Conservation (phyloP, 371 early-diverging fungal species). For the Mucor piriformis region DNA sequence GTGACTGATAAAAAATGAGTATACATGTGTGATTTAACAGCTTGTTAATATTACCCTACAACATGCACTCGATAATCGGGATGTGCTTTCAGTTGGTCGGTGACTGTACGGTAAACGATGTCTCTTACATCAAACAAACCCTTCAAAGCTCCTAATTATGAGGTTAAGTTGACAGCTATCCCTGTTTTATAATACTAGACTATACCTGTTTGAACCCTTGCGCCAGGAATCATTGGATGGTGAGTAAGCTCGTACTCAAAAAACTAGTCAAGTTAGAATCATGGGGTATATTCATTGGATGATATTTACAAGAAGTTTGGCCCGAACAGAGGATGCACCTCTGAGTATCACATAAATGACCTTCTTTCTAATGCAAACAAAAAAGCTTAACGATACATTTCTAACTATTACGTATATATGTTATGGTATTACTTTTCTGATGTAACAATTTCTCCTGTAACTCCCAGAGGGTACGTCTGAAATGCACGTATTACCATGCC, state of each 20-base stretch:
- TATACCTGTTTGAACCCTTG: constrained; percentile 20
- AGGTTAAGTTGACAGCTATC: neutral
- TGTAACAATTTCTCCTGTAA: constrained; percentile 13
- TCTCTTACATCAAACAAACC: constrained; percentile 11
- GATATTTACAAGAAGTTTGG: constrained; percentile 7
- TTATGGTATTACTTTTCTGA: constrained; percentile 22
- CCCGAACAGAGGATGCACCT: constrained; percentile 7
- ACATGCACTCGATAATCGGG: constrained; percentile 11
- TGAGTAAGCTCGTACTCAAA: neutral
- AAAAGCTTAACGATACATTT: neutral
- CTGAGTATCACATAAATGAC: constrained; percentile 14
- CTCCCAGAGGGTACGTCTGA: constrained; percentile 18
- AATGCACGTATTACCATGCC: constrained; percentile 19
- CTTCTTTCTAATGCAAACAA: constrained; percentile 4
- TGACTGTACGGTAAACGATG: constrained; percentile 7
- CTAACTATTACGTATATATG: neutral
- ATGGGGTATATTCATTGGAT: neutral
- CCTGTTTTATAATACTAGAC: neutral
- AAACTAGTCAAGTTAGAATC: neutral
- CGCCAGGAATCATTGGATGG: constrained; percentile 13
- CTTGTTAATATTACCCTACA: constrained; percentile 8
- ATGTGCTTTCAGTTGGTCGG: constrained; percentile 13
- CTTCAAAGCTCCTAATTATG: neutral
- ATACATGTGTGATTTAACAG: neutral
- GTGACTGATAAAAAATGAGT: constrained; percentile 10